Base-by-base conservation (phyloP, 208 protist genomes). In the Leptomonas seymouri region DNA sequence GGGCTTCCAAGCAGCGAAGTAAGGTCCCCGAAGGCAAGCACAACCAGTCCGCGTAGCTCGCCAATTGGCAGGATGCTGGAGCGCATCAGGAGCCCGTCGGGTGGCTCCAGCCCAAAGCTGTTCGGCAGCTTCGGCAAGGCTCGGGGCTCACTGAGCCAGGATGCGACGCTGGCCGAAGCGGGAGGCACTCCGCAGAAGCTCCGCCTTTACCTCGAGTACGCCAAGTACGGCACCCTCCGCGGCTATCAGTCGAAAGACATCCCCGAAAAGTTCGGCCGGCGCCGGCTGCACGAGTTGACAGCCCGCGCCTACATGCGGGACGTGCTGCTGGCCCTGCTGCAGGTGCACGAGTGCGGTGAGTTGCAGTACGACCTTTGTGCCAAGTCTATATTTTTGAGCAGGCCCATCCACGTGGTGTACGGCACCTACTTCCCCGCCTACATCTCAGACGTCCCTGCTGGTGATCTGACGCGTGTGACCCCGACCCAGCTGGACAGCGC, bases 351-450 rank as follows among this genome's bases (percentile, higher is more conserved):
- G 25, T 66, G 80, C 16, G 68, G 82, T 25, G 81, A 86, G 51
- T 56, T 95, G 21, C 89, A 95, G 63, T 80, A 86, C 46, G 89
- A 95, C 71, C 41, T 96, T 25, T 87, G 78, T 61, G 87, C 87
- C 28, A 79, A 76, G 50, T 78, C 84, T 55, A 78, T 96, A 39
- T 94, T 88, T 45, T 28, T 94, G 20, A 45, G 67, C 25, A 73
- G 69, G 30, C 79, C 82, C 6, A 60, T 91, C n/a, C 64, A 60
- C 8, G 57, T 46, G 20, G 82, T 90, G 28, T 94, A 92, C 72
- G 27, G 57, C 44, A 90, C 82, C 0, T 80, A 61, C 59, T 94
- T 90, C 63, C 89, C 89, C 3, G 86, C 80, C n/a, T 93, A 93
- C 76, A 93, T 93, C 48, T 82, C 84, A 0, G 88, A 93, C 59